These are phyloP conservation scores for Triangularia verruculosa DNA, from an alignment of 2,329 filamentous ascomycete genomes.

Conservation along the genomic window DNA sequence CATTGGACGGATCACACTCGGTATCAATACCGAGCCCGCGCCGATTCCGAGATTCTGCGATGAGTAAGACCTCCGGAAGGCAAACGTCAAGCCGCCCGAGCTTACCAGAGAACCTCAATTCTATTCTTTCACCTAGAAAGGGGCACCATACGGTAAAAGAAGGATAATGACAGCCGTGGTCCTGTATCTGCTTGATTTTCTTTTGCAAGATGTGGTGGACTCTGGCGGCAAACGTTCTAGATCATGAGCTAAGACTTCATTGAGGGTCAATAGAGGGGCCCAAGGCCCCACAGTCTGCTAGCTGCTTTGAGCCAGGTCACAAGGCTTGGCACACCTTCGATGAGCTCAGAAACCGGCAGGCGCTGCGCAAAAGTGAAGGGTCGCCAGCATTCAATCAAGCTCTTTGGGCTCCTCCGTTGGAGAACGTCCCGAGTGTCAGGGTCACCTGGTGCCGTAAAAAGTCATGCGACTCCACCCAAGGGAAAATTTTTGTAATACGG, in stretches of 20 bases:
- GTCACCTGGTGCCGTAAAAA: conserved; percentile 1
- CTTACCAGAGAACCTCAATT: not conserved
- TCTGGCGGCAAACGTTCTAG: not conserved
- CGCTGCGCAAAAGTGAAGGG: not conserved
- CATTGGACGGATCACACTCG: not conserved
- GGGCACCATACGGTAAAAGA: not conserved
- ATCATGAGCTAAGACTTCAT: not conserved
- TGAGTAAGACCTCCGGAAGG: not conserved
- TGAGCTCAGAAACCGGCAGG: not conserved
- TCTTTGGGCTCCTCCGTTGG: not conserved
- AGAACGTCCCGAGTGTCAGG: not conserved
- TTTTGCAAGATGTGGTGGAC: not conserved
- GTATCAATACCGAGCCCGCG: not conserved
- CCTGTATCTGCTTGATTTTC: not conserved
- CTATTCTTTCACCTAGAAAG: too few relatives aligned
- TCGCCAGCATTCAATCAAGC: not conserved
- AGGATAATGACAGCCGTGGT: not conserved
- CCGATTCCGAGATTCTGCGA: not conserved
- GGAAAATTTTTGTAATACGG: not conserved
- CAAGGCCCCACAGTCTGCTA: too few relatives aligned
- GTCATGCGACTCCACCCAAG: not conserved
- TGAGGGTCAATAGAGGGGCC: not conserved
- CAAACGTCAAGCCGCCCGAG: not conserved
- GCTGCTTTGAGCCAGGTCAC: not conserved
- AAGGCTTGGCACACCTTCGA: not conserved